phyloP scores from a whole-genome alignment of 352 stramenopile genomes.

The Pythium insidiosum region DNA sequence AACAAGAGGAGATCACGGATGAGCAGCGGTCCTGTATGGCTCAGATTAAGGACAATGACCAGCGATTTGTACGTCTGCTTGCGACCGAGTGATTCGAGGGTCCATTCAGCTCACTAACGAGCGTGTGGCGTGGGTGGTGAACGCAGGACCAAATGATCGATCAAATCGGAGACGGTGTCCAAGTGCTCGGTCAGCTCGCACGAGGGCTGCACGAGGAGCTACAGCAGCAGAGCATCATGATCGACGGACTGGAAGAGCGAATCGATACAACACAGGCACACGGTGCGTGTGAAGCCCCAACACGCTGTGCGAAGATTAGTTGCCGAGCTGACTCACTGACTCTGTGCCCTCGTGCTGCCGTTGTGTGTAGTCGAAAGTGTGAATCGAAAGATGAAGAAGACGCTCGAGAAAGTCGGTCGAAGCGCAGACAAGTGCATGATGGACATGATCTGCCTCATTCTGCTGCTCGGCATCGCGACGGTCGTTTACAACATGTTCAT shows the following conservation, averaged over 20 bases:
- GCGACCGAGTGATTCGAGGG: too few species aligned
- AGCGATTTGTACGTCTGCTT: constrained; percentile 61
- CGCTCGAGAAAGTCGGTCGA: constrained; percentile 56
- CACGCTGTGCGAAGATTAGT: too few species aligned
- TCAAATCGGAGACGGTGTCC: constrained; percentile 73
- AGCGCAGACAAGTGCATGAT: constrained; percentile 85
- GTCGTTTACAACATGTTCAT: constrained; percentile 88
- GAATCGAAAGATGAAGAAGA: constrained; percentile 85
- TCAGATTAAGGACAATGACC: constrained; percentile 77
- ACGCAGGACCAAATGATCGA: constrained; percentile 83
- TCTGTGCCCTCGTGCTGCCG: too few species aligned
- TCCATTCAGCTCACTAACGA: too few species aligned
- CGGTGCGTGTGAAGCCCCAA: constrained; percentile 27
- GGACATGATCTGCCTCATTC: constrained; percentile 85
- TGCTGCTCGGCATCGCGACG: constrained; percentile 75
- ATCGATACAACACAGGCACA: constrained; percentile 77
- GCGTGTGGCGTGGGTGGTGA: too few species aligned
- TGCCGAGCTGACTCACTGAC: background rate
- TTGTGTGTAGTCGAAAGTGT: constrained; percentile 84
- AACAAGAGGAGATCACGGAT: constrained; percentile 47
- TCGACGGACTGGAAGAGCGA: constrained; percentile 67
- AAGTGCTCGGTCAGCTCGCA: constrained; percentile 68
- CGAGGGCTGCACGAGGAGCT: constrained; percentile 79
- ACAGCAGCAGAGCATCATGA: constrained; percentile 84
- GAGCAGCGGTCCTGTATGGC: constrained; percentile 59